These are phyloP conservation scores for Tulasnella sp. DNA, from an alignment of 768 basidiomycete genomes.

Conservation along the genomic window DNA sequence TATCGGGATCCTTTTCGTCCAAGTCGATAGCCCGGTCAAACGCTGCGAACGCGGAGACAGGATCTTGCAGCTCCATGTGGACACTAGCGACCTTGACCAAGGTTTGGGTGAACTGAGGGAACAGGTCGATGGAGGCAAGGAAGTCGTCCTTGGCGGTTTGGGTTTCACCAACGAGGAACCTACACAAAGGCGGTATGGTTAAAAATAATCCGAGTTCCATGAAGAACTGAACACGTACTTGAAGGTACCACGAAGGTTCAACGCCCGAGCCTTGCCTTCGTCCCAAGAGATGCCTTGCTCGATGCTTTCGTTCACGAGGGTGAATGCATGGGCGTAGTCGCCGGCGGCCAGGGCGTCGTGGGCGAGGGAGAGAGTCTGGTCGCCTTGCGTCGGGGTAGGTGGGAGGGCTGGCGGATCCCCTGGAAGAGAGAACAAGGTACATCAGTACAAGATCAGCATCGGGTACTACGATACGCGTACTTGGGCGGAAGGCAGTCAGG, in stretches of 20 bases:
- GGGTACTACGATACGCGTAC: conserved; percentile 39
- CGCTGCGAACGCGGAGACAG: conserved; percentile 73
- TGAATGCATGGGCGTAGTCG: conserved; percentile 74
- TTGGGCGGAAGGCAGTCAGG: conserved; percentile 90
- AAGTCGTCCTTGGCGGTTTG: conserved; percentile 76
- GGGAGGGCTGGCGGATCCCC: conserved; percentile 65
- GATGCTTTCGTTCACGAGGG: conserved; percentile 75
- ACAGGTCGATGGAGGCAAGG: conserved; percentile 60
- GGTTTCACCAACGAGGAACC: conserved; percentile 84
- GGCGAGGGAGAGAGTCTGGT: conserved; percentile 71
- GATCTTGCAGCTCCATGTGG: conserved; percentile 89
- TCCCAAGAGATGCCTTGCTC: conserved; percentile 78
- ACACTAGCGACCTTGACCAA: conserved; percentile 96
- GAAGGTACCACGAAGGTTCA: conserved; percentile 93
- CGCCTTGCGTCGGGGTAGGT: conserved; percentile 66
- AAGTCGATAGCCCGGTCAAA: conserved; percentile 84
- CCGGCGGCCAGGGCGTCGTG: conserved; percentile 75
- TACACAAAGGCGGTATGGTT: conserved; percentile 28
- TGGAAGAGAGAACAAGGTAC: conserved; percentile 27
- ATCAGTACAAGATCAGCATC: not conserved
- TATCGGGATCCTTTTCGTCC: conserved; percentile 82
- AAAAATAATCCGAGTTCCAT: not conserved
- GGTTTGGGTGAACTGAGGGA: conserved; percentile 69
- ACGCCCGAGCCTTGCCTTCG: conserved; percentile 70
- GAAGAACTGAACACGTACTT: no score